A percentile compares a stretch with the other conserved stretches of the same genome.
These are phyloP conservation scores for Hypholoma fasciculare DNA, from an alignment of 768 basidiomycete genomes.

Conservation along the genomic window DNA sequence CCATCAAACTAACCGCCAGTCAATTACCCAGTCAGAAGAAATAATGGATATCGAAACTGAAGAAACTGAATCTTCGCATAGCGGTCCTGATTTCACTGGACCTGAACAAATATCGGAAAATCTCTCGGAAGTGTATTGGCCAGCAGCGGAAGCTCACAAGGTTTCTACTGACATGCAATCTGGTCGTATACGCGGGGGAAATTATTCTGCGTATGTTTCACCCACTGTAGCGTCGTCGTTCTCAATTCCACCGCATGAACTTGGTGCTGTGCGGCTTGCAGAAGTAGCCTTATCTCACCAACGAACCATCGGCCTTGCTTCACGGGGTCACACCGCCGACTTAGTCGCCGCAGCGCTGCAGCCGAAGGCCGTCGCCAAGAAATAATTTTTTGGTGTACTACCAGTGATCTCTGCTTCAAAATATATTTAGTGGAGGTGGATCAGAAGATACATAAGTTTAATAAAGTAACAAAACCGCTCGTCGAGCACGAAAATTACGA, in stretches of 20 bases:
- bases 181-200: background rate
- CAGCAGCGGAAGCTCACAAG: constrained; percentile 1
- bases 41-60: constrained; percentile 14
- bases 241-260: background rate
- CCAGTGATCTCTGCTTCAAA: background rate
- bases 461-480: constrained; percentile 8
- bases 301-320: constrained; percentile 4
- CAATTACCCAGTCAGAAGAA: background rate
- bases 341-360: background rate
- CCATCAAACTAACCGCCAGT: background rate
- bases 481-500: background rate
- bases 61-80: constrained; percentile 2
- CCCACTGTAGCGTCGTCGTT: background rate
- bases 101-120: constrained; percentile 22
- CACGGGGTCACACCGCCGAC: constrained; percentile 4
- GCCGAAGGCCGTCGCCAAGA: background rate
- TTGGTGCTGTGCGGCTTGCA: constrained; percentile 6
- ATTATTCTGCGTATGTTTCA: constrained; percentile 6
- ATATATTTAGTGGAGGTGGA: constrained; percentile 2
- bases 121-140: constrained; percentile 19
- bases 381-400: too few species aligned
- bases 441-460: constrained; percentile 18
- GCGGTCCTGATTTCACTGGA: constrained; percentile 22
- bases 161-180: background rate
- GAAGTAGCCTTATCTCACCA: constrained; percentile 8